phyloP scores from a whole-genome alignment of 2,329 filamentous ascomycete genomes.

The Trichoderma simmonsii region DNA sequence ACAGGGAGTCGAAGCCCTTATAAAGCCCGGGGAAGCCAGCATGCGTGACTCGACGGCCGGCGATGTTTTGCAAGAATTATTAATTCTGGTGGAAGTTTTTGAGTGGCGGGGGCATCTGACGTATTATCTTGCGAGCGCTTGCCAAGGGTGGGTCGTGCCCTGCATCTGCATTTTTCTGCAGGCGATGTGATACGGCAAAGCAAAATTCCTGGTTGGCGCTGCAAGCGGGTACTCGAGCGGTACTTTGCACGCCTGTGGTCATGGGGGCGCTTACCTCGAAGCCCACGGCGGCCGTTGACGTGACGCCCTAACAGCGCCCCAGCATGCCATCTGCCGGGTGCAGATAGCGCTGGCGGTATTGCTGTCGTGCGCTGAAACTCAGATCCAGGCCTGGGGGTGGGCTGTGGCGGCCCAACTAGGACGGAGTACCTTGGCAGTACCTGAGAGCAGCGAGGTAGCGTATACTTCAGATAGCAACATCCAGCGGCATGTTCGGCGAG shows the following conservation, averaged over 20 bases:
- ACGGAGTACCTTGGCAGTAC: not conserved
- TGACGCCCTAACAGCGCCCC: not conserved
- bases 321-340: not conserved
- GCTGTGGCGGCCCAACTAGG: not conserved
- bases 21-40: not conserved
- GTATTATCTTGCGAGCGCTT: slow-evolving; percentile 10
- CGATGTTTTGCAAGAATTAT: slow-evolving; percentile 22
- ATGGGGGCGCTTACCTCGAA: not conserved
- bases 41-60: slow-evolving; percentile 7
- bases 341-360: not conserved
- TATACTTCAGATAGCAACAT: not conserved
- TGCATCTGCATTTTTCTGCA: slow-evolving; percentile 15
- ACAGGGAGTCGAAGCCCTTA: not conserved
- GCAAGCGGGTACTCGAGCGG: not conserved
- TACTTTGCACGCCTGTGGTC: not conserved
- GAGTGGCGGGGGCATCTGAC: slow-evolving; percentile 28
- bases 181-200: not conserved
- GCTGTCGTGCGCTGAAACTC: not conserved
- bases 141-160: slow-evolving; percentile 17
- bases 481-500: not conserved
- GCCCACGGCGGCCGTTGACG: not conserved
- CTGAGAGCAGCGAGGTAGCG: not conserved
- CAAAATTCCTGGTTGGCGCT: not conserved
- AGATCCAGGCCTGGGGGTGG: not conserved
- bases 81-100: slow-evolving; percentile 28